phyloP scores from a whole-genome alignment of 768 basidiomycete species.

The Lactarius indigo region DNA sequence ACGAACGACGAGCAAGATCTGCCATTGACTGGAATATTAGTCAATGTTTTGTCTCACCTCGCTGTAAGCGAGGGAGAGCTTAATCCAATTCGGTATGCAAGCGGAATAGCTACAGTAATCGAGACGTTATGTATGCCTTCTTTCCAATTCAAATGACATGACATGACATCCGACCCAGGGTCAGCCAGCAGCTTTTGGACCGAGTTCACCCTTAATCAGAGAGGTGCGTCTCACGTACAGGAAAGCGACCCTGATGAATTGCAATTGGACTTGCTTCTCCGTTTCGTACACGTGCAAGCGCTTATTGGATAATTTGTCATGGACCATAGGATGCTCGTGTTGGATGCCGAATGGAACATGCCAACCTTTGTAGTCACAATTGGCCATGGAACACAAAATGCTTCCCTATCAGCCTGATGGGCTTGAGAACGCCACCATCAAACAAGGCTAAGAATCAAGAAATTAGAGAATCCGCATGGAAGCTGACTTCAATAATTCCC shows the following conservation, averaged over 20 bases:
- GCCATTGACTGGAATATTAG: neutral
- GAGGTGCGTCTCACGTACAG: conserved; percentile 4
- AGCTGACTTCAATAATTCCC: neutral
- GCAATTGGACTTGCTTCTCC: neutral
- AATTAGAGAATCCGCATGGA: conserved; percentile 6
- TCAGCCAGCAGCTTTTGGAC: neutral
- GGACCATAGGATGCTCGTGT: neutral
- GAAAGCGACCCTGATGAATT: neutral
- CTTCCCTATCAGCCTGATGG: neutral
- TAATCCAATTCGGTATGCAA: conserved; percentile 7
- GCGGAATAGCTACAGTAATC: neutral
- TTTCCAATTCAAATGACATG: conserved; percentile 1
- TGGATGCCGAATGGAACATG: neutral
- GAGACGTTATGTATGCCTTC: neutral
- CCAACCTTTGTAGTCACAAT: conserved; percentile 1
- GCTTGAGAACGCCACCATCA: conserved; percentile 18
- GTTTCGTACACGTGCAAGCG: neutral
- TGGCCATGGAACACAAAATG: neutral
- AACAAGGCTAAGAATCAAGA: neutral
- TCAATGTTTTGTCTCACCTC: neutral
- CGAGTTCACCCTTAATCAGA: neutral
- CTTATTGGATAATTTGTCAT: conserved; percentile 1
- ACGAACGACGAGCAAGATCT: neutral
- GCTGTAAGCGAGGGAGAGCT: neutral
- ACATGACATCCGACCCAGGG: neutral